Conservation (phyloP, 1,284 basidiomycete genomes). For the Irpex sp. region DNA sequence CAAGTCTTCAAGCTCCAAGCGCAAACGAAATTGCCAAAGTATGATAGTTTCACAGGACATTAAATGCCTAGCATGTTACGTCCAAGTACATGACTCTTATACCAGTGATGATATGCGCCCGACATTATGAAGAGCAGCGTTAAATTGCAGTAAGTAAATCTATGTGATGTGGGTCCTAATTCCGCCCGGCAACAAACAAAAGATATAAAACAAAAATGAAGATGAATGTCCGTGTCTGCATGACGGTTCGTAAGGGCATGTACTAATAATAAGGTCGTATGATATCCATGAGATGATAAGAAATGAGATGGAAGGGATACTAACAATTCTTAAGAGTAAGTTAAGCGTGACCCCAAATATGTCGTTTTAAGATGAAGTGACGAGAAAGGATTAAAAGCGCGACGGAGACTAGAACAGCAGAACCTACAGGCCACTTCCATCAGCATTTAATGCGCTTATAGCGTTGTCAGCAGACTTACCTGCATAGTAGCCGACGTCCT, state of each 20-base stretch:
- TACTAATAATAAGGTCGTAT: not conserved
- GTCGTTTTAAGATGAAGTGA: slow-evolving; percentile 12
- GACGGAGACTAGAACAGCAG: slow-evolving; percentile 16
- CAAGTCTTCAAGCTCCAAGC: too few species aligned
- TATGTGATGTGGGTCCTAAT: too few species aligned
- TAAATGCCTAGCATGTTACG: too few species aligned
- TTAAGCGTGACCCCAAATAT: slow-evolving; percentile 13
- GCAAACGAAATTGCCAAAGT: too few species aligned
- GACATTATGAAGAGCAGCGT: too few species aligned
- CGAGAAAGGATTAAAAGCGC: slow-evolving; percentile 12
- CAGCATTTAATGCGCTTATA: not conserved
- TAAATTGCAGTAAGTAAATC: too few species aligned
- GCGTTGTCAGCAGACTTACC: slow-evolving; percentile 39
- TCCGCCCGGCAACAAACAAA: too few species aligned
- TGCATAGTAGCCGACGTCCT: slow-evolving; percentile 68
- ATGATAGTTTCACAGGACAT: too few species aligned
- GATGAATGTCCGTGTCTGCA: not conserved
- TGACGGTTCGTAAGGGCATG: not conserved
- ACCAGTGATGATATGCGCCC: too few species aligned
- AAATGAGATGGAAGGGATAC: not conserved
- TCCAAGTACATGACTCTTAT: too few species aligned
- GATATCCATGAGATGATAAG: not conserved
- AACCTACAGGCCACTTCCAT: not conserved
- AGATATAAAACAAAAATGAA: too few species aligned
- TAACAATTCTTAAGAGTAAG: not conserved